Conservation (phyloP, 176 grass and related monocot genomes). For the Musa beccarii region DNA sequence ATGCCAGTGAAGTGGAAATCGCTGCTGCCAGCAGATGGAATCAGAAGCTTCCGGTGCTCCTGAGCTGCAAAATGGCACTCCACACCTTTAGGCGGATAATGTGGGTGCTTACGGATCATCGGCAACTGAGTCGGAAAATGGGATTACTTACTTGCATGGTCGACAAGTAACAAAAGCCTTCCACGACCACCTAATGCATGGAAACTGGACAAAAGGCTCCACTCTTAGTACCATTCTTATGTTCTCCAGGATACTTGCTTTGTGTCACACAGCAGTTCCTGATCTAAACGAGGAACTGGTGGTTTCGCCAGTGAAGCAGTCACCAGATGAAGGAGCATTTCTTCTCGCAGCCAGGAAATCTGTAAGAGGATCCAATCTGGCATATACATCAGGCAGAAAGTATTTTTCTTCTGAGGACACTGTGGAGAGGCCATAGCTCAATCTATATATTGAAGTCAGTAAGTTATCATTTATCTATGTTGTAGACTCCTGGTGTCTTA, state of each 20-base stretch:
- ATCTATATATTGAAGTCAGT: conserved; percentile 11
- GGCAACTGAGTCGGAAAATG: conserved; percentile 56
- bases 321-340: conserved; percentile 91
- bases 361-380: conserved; percentile 82
- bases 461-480: background rate
- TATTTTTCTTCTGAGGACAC: conserved; percentile 44
- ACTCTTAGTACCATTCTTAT: conserved; percentile 40
- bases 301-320: conserved; percentile 78
- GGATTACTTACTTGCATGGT: conserved; percentile 39
- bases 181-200: conserved; percentile 68
- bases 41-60: conserved; percentile 31
- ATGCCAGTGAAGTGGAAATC: conserved; percentile 85
- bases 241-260: conserved; percentile 85
- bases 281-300: conserved; percentile 66
- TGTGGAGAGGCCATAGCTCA: conserved; percentile 50
- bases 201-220: conserved; percentile 82
- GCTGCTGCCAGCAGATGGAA: conserved; percentile 82
- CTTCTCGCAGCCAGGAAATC: conserved; percentile 92
- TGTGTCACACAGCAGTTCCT: conserved; percentile 91
- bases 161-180: conserved; percentile 36
- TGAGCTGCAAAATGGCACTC: conserved; percentile 32
- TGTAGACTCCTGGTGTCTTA: conserved; percentile 3
- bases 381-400: conserved; percentile 67
- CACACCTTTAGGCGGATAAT: conserved; percentile 46
- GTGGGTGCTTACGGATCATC: conserved; percentile 22